Evolutionary conservation across 805 yeast genomes (phyloP), one percentile per base, ranked within the genome.

Genomic region (Ogataea glucozyma): DNA sequence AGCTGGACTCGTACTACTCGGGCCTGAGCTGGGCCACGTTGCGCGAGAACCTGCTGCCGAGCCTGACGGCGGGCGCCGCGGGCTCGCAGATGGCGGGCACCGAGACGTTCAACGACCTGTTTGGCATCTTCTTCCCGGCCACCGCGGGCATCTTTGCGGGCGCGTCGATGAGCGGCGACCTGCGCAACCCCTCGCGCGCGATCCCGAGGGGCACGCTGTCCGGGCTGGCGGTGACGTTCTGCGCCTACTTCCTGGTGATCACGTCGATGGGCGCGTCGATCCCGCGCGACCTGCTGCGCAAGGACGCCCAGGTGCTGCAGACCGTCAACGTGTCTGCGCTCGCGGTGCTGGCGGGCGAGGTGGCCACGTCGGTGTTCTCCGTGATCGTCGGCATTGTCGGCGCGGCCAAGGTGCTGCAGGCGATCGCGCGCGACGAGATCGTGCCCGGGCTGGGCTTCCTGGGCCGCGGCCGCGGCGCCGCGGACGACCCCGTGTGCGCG

Each of bases 121-220:
- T 93, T 75, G 98, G 98, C 3, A 87, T 93, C 33, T 88, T 93
- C 61, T 93, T 93, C 69, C 97, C 99, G 9, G 97, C 99, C 1
- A 91, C 99, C 0, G 97, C 98, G 6, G 99, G 99, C 44, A 90
- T 93, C 20, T 84, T 93, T 64, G 98, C 99, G 2, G 99, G 99
- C 13, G 97, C 99, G 2, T 86, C 96, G 18, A 93, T 93, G 99
- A 88, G 97, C 30, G 98, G 99, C 14, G 97, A 89, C 54, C 72
- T 93, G 49, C 69, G 76, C 43, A 81, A 76, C 42, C 99, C 99
- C 0, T 88, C 97, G 0, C 79, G 77, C 55, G 79, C 95, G 1
- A 93, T 93, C 34, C 99, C 99, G 0, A 74, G 76, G 47, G 99
- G 99, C n/a, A 93, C 99, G 0, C 64, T 93, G 20, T 78, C 82